Base-by-base conservation (phyloP, 108 stramenopile genomes). In the Phaeodactylum tricornutum region DNA sequence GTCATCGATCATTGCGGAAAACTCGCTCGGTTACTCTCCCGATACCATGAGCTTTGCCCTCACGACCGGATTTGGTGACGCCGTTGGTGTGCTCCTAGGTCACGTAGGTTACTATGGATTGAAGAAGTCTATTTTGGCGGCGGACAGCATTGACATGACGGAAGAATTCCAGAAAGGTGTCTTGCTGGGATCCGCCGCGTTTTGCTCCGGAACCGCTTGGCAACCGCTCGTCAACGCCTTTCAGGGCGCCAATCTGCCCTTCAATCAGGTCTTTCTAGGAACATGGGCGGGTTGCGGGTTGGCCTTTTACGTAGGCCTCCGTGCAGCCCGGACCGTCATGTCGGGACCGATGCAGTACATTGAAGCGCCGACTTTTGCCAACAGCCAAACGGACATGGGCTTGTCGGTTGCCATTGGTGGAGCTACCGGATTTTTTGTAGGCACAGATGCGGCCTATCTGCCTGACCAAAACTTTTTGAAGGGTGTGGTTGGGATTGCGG, bases 401-500 rank as follows among this genome's bases (percentile, higher is more conserved):
- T 57, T 87, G n/a, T 66, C 63, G 0, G 43, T 59, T 34, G 79
- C 63, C 40, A 87, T 87, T 53, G 86, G 86, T 34, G 81, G 79
- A 7, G 86, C 86, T n/a, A 83, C 86, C 4, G 81, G 74, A 19
- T 81, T 81, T 63, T 87, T 87, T 49, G 86, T 87, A 14, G 86
- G 86, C 7, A 87, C 86, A 1, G 86, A 87, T 56, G 71, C 75
- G 8, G 79, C 79, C 21, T 87, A 87, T 48, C 72, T 83, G 14
- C 79, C 77, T 25, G 54, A 67, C n/a, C 79, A 87, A 43, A 87
- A 87, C 75, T 87, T 80, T 58, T 68, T 87, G 61, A 64, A 78
- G 12, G 44, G 69, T 47, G 48, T 73, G n/a, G 86, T 87, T 7
- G 86, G 86, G 1, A 83, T 87, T 46, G 38, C 59, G 1, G 81